Percentiles rank a stretch among this genome's conserved stretches.
phyloP scores from a whole-genome alignment of 2,329 filamentous ascomycete species.

The Penicillium psychrosexuale region DNA sequence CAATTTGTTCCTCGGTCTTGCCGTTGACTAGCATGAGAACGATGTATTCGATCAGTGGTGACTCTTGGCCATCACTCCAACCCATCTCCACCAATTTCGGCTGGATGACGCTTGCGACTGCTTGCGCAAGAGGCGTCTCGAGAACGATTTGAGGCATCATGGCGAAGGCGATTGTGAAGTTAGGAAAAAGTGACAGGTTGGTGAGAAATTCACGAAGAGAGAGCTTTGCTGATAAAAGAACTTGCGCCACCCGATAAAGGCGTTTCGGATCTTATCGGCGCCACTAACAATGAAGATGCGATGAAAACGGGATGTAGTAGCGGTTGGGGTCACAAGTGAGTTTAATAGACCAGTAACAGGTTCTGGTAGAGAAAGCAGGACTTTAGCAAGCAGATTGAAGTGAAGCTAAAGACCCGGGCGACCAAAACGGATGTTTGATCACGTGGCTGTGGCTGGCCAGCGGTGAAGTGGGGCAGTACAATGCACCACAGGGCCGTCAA shows the following conservation, averaged over 20 bases:
- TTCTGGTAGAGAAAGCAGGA: background rate
- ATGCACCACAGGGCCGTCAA: background rate
- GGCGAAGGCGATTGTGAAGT: slow-evolving; percentile 1
- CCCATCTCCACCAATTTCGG: slow-evolving; percentile 89
- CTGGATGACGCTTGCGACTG: slow-evolving; percentile 77
- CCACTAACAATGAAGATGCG: background rate
- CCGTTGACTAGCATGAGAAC: slow-evolving; percentile 96
- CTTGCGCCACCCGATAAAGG: slow-evolving; percentile 19
- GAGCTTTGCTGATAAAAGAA: slow-evolving; percentile 6
- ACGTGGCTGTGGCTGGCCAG: slow-evolving; percentile 67
- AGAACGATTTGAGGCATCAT: slow-evolving; percentile 61
- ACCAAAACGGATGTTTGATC: background rate
- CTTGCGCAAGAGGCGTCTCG: slow-evolving; percentile 78
- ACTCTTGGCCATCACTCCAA: slow-evolving; percentile 81
- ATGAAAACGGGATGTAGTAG: background rate
- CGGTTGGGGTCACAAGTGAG: background rate
- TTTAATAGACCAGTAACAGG: background rate
- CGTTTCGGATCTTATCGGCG: slow-evolving; percentile 3
- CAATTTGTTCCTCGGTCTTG: slow-evolving; percentile 87
- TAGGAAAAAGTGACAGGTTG: background rate
- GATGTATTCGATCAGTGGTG: slow-evolving; percentile 90
- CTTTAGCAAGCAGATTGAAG: background rate
- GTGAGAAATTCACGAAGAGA: slow-evolving; percentile 5
- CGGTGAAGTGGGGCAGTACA: slow-evolving; percentile 54
- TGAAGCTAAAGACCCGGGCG: slow-evolving; percentile 9